Conservation (phyloP, 768 basidiomycete species). For the Mycena haematopus region DNA sequence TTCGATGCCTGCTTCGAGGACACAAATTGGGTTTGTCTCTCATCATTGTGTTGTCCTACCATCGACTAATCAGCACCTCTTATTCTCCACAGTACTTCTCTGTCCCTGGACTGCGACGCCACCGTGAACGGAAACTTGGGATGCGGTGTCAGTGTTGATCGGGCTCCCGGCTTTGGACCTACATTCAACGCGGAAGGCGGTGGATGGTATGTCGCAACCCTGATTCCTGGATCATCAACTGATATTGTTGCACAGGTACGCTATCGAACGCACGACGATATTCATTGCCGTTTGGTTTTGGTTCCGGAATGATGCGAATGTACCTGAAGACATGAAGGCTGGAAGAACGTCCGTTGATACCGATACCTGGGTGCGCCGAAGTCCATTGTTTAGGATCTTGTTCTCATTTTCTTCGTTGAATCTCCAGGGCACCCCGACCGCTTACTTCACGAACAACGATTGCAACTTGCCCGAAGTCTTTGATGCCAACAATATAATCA, state of each 20-base stretch:
- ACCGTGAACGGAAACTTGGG: slow-evolving; percentile 53
- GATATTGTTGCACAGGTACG: slow-evolving; percentile 31
- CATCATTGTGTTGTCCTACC: background rate
- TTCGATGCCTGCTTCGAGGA: slow-evolving; percentile 48
- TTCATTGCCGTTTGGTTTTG: slow-evolving; percentile 80
- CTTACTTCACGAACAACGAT: slow-evolving; percentile 62
- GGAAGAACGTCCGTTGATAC: slow-evolving; percentile 52
- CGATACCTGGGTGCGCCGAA: slow-evolving; percentile 52
- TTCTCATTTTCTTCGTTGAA: background rate
- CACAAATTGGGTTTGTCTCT: slow-evolving; percentile 51
- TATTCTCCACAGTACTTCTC: slow-evolving; percentile 34
- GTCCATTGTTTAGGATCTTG: slow-evolving; percentile 17
- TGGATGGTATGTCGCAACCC: slow-evolving; percentile 50
- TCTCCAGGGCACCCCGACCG: slow-evolving; percentile 58
- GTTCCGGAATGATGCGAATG: slow-evolving; percentile 54
- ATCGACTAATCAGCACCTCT: background rate
- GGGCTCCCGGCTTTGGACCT: slow-evolving; percentile 58
- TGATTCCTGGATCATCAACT: too few species aligned
- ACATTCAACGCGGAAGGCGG: slow-evolving; percentile 63
- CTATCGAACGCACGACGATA: slow-evolving; percentile 59
- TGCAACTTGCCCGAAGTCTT: slow-evolving; percentile 68
- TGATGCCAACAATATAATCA: slow-evolving; percentile 64
- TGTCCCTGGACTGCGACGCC: slow-evolving; percentile 24
- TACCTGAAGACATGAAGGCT: slow-evolving; percentile 56
- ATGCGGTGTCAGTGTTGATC: slow-evolving; percentile 50